phyloP scores from a whole-genome alignment of 805 yeast genomes.

The Teunomyces stri region DNA sequence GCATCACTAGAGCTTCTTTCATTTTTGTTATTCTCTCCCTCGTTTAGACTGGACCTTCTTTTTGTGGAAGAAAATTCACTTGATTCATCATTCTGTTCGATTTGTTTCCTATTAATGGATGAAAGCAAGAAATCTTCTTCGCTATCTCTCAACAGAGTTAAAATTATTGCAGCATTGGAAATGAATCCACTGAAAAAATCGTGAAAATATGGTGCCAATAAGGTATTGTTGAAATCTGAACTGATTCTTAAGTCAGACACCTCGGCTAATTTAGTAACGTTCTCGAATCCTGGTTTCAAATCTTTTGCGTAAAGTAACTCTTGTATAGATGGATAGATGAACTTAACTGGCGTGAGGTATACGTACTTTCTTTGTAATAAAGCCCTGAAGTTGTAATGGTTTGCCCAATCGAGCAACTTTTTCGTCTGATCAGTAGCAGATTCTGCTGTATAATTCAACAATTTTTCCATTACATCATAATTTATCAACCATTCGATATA shows the following conservation, averaged over 20 bases:
- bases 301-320: constrained; percentile 28
- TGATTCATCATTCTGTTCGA: constrained; percentile 7
- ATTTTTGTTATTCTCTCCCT: constrained; percentile 8
- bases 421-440: constrained; percentile 38
- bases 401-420: constrained; percentile 38
- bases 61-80: background rate
- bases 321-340: constrained; percentile 47
- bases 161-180: constrained; percentile 60
- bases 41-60: background rate
- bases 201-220: constrained; percentile 44
- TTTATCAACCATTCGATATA: constrained; percentile 60
- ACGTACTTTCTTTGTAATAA: constrained; percentile 68
- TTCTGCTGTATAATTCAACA: constrained; percentile 61
- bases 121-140: constrained; percentile 73
- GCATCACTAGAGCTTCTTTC: constrained; percentile 8
- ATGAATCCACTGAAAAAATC: constrained; percentile 55
- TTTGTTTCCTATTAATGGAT: constrained; percentile 24
- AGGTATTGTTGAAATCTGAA: constrained; percentile 21
- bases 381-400: constrained; percentile 64
- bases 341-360: constrained; percentile 47
- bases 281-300: constrained; percentile 21
- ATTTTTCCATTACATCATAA: constrained; percentile 68
- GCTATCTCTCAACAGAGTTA: constrained; percentile 65
- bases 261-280: constrained; percentile 33
- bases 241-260: constrained; percentile 17